A percentile compares a stretch with the other conserved stretches of the same genome.
Evolutionary conservation across 352 stramenopile genomes (phyloP).

Genomic region (Globisporangium carolinianum): DNA sequence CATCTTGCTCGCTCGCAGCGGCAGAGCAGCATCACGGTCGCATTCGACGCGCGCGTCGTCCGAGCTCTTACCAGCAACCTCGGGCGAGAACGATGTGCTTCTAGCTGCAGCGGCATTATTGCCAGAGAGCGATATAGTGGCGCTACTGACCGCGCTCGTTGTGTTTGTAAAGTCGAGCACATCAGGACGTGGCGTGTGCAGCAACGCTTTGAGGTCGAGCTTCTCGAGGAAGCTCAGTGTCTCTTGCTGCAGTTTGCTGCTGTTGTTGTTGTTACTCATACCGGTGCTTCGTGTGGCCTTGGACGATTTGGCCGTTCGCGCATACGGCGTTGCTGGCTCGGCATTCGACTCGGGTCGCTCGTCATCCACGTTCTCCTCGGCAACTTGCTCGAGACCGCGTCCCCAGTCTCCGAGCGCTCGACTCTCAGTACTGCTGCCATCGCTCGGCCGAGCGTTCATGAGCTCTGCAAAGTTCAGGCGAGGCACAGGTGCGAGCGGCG

Average conservation of each 20-base stretch:
- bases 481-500: constrained; percentile 15
- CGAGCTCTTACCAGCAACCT: not conserved
- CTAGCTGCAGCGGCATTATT: not conserved
- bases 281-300: not conserved
- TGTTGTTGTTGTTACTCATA: constrained; percentile 12
- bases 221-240: constrained; percentile 51
- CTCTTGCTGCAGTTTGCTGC: constrained; percentile 28
- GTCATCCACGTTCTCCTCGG: constrained; percentile 14
- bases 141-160: not conserved
- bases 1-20: not conserved
- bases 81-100: not conserved
- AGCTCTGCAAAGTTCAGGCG: constrained; percentile 42
- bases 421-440: not conserved
- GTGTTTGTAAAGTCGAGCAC: constrained; percentile 34
- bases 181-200: constrained; percentile 53
- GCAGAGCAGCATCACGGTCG: not conserved
- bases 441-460: constrained; percentile 25
- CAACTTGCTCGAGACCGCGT: constrained; percentile 2
- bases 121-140: not conserved
- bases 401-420: constrained; percentile 1
- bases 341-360: not conserved
- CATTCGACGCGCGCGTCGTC: constrained; percentile 6
- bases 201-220: constrained; percentile 51
- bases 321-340: not conserved
- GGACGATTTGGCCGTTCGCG: not conserved